Evolutionary conservation across 768 basidiomycete genomes (phyloP).

Genomic region (Peribolospora kevripleyi): DNA sequence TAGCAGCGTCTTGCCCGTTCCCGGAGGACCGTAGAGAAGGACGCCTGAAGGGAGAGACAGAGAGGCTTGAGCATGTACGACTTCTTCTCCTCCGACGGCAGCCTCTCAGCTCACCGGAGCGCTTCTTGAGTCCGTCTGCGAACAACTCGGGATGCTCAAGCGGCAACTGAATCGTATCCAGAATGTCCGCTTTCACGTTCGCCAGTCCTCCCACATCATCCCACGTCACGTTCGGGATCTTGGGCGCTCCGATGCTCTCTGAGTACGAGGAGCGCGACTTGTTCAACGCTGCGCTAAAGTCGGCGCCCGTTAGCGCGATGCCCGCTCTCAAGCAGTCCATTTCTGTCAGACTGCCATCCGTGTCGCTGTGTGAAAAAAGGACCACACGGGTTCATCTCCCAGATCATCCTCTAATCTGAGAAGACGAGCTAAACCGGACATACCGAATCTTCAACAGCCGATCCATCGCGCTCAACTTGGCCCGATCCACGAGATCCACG

Average conservation of each 20-base stretch:
- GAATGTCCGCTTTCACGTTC: conserved; percentile 65
- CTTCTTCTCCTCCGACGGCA: conserved; percentile 8
- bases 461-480: conserved; percentile 32
- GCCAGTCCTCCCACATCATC: conserved; percentile 88
- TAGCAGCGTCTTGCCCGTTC: conserved; percentile 91
- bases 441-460: conserved; percentile 7
- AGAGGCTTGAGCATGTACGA: neutral
- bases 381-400: neutral
- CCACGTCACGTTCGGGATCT: conserved; percentile 86
- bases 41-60: conserved; percentile 42
- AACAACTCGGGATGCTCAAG: conserved; percentile 62
- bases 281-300: conserved; percentile 48
- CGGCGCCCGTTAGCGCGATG: conserved; percentile 25
- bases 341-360: neutral
- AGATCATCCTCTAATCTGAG: neutral
- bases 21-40: conserved; percentile 81
- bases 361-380: neutral
- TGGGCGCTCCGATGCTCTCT: conserved; percentile 86
- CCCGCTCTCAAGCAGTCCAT: conserved; percentile 15
- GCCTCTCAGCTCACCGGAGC: conserved; percentile 40
- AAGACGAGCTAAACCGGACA: neutral
- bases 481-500: conserved; percentile 37
- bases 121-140: conserved; percentile 67
- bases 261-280: conserved; percentile 55
- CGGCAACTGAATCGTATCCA: conserved; percentile 85